phyloP scores from a whole-genome alignment of 768 basidiomycete genomes.

The Gymnopilus dilepis region DNA sequence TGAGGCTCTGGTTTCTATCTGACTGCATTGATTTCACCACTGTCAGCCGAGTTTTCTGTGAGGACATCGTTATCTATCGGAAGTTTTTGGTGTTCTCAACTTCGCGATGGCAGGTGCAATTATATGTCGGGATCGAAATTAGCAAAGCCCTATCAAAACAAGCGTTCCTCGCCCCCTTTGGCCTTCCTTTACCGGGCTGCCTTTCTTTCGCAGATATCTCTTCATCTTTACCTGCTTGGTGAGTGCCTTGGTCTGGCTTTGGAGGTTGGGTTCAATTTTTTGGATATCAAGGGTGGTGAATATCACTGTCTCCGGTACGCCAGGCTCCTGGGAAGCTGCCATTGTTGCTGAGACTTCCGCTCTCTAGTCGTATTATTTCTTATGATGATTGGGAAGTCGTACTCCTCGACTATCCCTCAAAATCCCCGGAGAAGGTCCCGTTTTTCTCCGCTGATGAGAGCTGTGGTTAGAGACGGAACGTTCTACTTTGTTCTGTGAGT shows the following conservation, averaged over 20 bases:
- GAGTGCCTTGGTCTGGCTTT: background rate
- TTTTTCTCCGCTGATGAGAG: background rate
- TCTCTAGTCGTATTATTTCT: background rate
- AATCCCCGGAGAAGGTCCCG: background rate
- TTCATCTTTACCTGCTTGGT: background rate
- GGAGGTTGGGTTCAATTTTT: background rate
- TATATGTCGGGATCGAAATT: conserved; percentile 1
- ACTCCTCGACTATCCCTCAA: background rate
- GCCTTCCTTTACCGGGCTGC: background rate
- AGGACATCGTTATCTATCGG: background rate
- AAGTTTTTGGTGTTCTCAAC: background rate
- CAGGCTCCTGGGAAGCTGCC: background rate
- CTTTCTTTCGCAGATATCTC: background rate
- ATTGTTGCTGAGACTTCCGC: background rate
- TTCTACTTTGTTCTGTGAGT: conserved; percentile 3
- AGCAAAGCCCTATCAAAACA: background rate
- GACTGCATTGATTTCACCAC: too few relatives aligned
- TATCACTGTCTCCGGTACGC: background rate
- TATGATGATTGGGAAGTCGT: conserved; percentile 1
- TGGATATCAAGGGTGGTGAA: background rate
- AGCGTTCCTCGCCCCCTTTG: background rate
- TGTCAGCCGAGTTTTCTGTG: conserved; percentile 1
- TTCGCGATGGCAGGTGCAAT: background rate
- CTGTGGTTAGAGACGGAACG: background rate
- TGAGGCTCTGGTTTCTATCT: too few relatives aligned